Base-by-base conservation (phyloP, 805 yeast genomes). In the Starmerella davenportii region DNA sequence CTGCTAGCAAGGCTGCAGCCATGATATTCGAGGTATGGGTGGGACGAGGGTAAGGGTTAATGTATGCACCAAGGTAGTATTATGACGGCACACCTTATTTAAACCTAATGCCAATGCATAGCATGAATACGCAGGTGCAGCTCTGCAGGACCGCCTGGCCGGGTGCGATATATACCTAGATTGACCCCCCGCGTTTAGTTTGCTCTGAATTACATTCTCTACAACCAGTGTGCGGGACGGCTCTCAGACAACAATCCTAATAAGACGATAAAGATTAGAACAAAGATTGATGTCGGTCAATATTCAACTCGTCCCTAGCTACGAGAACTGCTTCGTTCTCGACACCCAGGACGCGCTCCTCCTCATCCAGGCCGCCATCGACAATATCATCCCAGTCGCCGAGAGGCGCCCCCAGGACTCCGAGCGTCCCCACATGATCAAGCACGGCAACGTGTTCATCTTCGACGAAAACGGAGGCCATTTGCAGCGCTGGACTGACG, bases 401-500 rank as follows among this genome's bases (percentile, higher is more conserved):
- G 69, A 75, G 14, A 68, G 93, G 39, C 65, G 96, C 38, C 94
- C 93, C 0, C 79, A 73, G 43, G 94, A 81, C 51, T 62, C 72
- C 18, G 95, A 84, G 57, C 64, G 93, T 15, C 51, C 66, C 1
- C 57, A 59, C 3, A 61, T 81, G 36, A 81, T 85, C 25, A 61
- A 65, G 39, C 74, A 82, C 8, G 95, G 95, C 0, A 72, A 74
- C 47, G 74, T 82, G 1, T 84, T 85, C 57, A 81, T 87, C 1
- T 84, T 85, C 52, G 70, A 77, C 35, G 94, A 85, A 56, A 81
- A 78, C 47, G 63, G 69, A 11, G 74, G 85, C 0, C 84, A 87
- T 2, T 84, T 85, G 43, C 79, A 79, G 54, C 65, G 96, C 42
- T 85, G 96, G 96, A 85, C 96, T 1, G 96, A 85, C 52, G 94